Base-by-base conservation (phyloP, 345 rosid genomes). In the Rhizophora mangle region DNA sequence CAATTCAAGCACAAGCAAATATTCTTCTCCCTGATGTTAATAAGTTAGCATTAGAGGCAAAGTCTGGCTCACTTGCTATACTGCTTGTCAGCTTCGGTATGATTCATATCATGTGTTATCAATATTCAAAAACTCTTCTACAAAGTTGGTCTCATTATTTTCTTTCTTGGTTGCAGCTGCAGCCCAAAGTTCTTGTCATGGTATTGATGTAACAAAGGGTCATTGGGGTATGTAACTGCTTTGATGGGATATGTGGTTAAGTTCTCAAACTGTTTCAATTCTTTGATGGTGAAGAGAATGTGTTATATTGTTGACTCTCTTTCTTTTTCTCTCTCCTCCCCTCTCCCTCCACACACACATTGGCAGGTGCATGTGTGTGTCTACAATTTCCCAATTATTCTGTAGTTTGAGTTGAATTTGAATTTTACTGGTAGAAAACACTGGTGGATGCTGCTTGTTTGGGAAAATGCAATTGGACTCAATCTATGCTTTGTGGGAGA, bases 11-110 rank as follows among this genome's bases (percentile, higher is more conserved):
- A 68, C 91, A 85, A 76, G 97, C 86, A 74, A 85, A 73, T 79
- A 90, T 96, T 70, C 20, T 87, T 75, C 93, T 96, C 60, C 98
- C 99, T 70, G 98, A 92, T 70, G 84, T 89, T 68, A 89, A 78
- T 77, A 89, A 82, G 79, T 88, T 96, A 69, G 85, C 85, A 21
- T 68, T 81, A 78, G 96, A 96, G 80, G 89, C 91, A 30, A 92
- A 87, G 79, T 85, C 87, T 60, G 88, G 95, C 64, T 85, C 97
- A 34, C 95, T 96, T 55, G 74, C 88, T 63, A 79, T 96, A 76
- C 80, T 96, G 86, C 83, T 96, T 74, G 84, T 96, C 65, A 89
- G 91, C 85, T 85, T 84, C 80, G 99, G 99, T 92, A 85, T 64
- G 87, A 63, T 65, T 65, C 55, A 55, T 47, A 21, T n/a, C 15